Percentiles rank a stretch among this genome's conserved stretches.
Evolutionary conservation across 2,329 filamentous ascomycete genomes (phyloP).

Genomic region (Macrophomina phaseolina): DNA sequence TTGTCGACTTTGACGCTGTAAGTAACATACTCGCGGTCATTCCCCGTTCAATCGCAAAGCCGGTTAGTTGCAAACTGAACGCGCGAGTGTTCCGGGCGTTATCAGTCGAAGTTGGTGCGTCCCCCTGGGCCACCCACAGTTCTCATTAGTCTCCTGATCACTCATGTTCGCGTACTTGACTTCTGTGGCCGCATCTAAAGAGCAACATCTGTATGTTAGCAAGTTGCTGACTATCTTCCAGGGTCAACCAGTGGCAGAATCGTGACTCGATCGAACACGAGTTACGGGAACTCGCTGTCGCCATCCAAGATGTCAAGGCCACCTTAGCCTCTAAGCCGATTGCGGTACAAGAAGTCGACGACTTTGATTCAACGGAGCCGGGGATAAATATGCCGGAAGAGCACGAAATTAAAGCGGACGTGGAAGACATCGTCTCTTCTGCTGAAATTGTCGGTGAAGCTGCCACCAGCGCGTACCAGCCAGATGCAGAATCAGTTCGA

Average conservation of each 20-base stretch:
- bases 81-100: background rate
- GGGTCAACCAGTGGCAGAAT: conserved; percentile 18
- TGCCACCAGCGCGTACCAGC: conserved; percentile 17
- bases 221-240: background rate
- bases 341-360: background rate
- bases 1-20: conserved; percentile 17
- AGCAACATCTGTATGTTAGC: background rate
- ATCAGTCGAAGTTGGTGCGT: too few relatives aligned
- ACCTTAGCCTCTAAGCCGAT: background rate
- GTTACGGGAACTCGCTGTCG: conserved; percentile 1
- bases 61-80: background rate
- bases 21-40: background rate
- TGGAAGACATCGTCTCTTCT: conserved; percentile 19
- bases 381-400: conserved; percentile 15
- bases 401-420: background rate
- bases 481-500: conserved; percentile 18
- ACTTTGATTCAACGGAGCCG: background rate
- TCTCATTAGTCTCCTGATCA: too few relatives aligned
- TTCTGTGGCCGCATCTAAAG: too few relatives aligned
- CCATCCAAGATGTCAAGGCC: conserved; percentile 19
- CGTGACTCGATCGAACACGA: conserved; percentile 12
- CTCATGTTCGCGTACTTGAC: too few relatives aligned
- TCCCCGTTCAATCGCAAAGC: too few relatives aligned
- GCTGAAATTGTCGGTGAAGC: conserved; percentile 8
- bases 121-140: too few relatives aligned